Evolutionary conservation across 768 basidiomycete species (phyloP).

Genomic region (Macrolepiota albuminosa): DNA sequence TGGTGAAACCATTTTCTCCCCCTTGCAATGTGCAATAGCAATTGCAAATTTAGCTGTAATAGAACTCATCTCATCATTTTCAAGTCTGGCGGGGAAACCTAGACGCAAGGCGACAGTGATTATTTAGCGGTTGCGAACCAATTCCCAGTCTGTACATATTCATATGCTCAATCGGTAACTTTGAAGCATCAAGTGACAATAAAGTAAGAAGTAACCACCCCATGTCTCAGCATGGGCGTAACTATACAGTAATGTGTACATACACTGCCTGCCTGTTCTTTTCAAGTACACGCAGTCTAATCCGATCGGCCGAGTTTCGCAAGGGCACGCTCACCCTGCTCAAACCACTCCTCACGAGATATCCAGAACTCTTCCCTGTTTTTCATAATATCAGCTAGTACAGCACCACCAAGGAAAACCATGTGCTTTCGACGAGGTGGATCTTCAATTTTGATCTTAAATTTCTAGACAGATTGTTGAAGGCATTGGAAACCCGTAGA

Average conservation of each 20-base stretch:
- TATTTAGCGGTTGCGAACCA: constrained; percentile 18
- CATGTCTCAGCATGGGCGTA: neutral
- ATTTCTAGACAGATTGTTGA: constrained; percentile 61
- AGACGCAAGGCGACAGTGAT: neutral
- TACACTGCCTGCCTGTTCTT: neutral
- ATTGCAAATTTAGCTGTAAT: neutral
- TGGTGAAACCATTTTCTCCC: neutral
- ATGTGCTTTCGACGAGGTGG: constrained; percentile 97
- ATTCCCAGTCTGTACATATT: neutral
- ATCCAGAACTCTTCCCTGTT: constrained; percentile 93
- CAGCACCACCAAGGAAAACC: constrained; percentile 99
- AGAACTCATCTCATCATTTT: too few species aligned
- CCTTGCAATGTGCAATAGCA: neutral
- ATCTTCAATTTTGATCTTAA: constrained; percentile 98
- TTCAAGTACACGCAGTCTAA: constrained; percentile 27
- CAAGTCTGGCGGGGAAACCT: neutral
- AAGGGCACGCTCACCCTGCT: constrained; percentile 76
- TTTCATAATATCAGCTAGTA: constrained; percentile 98
- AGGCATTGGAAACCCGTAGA: neutral
- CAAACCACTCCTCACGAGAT: constrained; percentile 90
- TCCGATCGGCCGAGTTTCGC: constrained; percentile 76
- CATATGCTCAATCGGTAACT: neutral
- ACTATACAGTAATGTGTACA: neutral
- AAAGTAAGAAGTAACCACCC: neutral
- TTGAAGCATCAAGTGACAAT: neutral